Evolutionary conservation across 768 basidiomycete genomes (phyloP), one percentile per base, ranked within the genome.

Genomic region (Ephemerocybe angulata): DNA sequence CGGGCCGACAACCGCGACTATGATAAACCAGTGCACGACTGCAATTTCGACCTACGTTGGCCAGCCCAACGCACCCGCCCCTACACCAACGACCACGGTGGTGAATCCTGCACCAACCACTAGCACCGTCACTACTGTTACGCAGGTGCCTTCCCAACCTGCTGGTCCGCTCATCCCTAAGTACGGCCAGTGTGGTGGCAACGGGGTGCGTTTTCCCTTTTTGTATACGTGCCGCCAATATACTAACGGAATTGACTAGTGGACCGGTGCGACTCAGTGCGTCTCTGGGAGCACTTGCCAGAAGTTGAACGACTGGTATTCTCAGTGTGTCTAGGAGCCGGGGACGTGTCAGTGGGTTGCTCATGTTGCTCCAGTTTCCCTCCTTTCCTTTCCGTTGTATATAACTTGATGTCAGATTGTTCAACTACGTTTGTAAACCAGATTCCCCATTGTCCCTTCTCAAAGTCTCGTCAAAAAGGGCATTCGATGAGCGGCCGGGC

Each of bases 301-400:
- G 46, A 47, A 30, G 19, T 24, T 47, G 27, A 55, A 55, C 37
- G 46, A 55, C 25, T 55, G 54, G 54, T 55, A 55, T 28, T 50
- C 37, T 15, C 54, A 55, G 30, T 55, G 54, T 21, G 11, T 50
- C 40, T 55, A 51, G 50, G 27, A 35, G 17, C 33, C 17, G 8
- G 8, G 33, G 33, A 35, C 33, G 33, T 35, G 33, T 17, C n/a
- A n/a, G n/a, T n/a, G n/a, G n/a, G n/a, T n/a, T n/a, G n/a, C n/a
- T n/a, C n/a, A n/a, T n/a, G n/a, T n/a, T n/a, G n/a, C n/a, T n/a
- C n/a, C n/a, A n/a, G n/a, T n/a, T n/a, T n/a, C n/a, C n/a, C n/a
- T n/a, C n/a, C n/a, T n/a, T n/a, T n/a, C n/a, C n/a, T n/a, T n/a
- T n/a, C n/a, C n/a, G n/a, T n/a, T n/a, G n/a, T n/a, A n/a, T n/a